A percentile compares a stretch with the other conserved stretches of the same genome.
Conservation (phyloP, 148 eudicot genomes). For the Rhododendron ferrugineum region DNA sequence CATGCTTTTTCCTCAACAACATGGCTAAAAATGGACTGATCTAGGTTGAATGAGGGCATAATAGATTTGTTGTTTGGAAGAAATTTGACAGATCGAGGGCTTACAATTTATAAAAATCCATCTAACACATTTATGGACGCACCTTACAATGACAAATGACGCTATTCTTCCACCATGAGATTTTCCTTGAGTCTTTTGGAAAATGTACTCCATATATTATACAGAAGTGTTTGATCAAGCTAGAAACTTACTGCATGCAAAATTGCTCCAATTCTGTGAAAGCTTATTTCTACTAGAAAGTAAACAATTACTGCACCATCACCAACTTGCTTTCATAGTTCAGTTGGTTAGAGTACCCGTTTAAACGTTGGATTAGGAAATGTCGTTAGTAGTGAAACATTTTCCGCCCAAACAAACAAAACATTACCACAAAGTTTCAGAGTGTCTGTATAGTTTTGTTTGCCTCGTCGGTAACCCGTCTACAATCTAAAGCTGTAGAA, state of each 20-base stretch:
- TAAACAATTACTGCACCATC: not conserved
- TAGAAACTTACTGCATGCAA: not conserved
- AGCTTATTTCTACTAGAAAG: not conserved
- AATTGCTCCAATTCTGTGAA: not conserved
- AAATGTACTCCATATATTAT: too few species aligned
- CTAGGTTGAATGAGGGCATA: too few species aligned
- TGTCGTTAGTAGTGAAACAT: not conserved
- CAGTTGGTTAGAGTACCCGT: slow-evolving; percentile 6
- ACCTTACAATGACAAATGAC: too few species aligned
- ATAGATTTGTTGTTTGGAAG: too few species aligned
- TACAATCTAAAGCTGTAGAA: not conserved
- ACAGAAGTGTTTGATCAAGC: not conserved
- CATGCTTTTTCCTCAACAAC: not conserved
- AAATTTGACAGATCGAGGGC: too few species aligned
- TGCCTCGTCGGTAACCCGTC: not conserved
- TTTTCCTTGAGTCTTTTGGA: too few species aligned
- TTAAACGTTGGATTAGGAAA: not conserved
- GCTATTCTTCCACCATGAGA: too few species aligned
- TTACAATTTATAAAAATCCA: too few species aligned
- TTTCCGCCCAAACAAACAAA: not conserved
- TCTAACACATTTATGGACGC: too few species aligned
- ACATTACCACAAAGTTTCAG: not conserved
- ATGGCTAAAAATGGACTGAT: not conserved
- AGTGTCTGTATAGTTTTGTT: not conserved
- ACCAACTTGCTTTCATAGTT: not conserved